Evolutionary conservation across 495 filamentous ascomycete genomes (phyloP).

Genomic region (Trichoderma asperelloides): DNA sequence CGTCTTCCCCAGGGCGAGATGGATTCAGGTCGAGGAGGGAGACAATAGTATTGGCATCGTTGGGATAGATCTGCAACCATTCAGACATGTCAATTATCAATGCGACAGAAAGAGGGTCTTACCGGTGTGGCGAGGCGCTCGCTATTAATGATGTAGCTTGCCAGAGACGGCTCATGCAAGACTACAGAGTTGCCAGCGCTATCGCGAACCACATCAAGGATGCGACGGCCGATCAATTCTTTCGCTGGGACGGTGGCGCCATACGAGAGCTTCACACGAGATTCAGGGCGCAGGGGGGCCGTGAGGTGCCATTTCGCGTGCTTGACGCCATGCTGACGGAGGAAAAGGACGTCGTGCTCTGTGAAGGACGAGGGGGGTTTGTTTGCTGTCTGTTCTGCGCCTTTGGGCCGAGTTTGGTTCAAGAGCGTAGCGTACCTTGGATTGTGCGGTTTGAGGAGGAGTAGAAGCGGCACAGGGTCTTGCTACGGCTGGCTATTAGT

Average conservation of each 20-base stretch:
- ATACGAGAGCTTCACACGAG: neutral
- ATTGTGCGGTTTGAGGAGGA: slow-evolving; percentile 1
- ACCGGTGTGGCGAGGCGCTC: neutral
- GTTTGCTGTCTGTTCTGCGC: neutral
- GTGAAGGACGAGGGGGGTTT: neutral
- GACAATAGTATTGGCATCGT: slow-evolving; percentile 63
- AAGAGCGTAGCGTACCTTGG: neutral
- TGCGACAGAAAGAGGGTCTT: neutral
- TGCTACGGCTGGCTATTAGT: neutral
- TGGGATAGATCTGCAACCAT: slow-evolving; percentile 45
- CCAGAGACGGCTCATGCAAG: neutral
- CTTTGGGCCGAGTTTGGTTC: neutral
- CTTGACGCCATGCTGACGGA: slow-evolving; percentile 4
- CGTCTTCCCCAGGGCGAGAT: slow-evolving; percentile 25
- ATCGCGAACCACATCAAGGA: slow-evolving; percentile 9
- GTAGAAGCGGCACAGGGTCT: neutral
- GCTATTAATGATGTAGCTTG: slow-evolving; percentile 9
- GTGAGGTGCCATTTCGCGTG: slow-evolving; percentile 8
- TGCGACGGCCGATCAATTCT: slow-evolving; percentile 6
- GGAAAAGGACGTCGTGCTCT: slow-evolving; percentile 11
- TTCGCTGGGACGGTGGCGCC: neutral
- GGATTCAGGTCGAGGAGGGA: slow-evolving; percentile 66
- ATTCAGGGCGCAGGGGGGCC: neutral
- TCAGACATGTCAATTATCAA: neutral
- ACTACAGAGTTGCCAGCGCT: slow-evolving; percentile 4